Conservation (phyloP, 495 filamentous ascomycete genomes). For the Xylaria flabelliformis region DNA sequence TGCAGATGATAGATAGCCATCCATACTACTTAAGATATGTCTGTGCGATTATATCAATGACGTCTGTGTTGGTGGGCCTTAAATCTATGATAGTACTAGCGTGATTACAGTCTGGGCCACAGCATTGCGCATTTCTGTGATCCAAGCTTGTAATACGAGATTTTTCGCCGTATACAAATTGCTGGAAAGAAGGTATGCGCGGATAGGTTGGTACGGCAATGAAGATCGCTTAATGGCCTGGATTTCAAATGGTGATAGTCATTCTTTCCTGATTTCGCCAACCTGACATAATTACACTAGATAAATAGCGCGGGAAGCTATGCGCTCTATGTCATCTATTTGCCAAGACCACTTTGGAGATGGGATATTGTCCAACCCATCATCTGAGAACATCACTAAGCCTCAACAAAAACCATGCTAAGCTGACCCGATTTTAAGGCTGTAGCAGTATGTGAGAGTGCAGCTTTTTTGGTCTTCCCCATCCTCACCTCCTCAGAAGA, state of each 20-base stretch:
- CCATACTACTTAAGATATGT: neutral
- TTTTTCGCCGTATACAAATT: slow-evolving; percentile 8
- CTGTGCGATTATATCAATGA: slow-evolving; percentile 11
- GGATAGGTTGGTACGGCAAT: slow-evolving; percentile 4
- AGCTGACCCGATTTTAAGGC: neutral
- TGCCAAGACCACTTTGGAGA: neutral
- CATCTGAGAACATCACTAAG: neutral
- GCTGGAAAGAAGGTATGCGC: neutral
- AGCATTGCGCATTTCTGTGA: neutral
- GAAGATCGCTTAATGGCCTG: neutral
- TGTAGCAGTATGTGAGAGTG: neutral
- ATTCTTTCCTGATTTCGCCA: neutral
- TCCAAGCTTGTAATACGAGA: slow-evolving; percentile 25
- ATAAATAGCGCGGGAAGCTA: neutral
- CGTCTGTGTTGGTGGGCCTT: neutral
- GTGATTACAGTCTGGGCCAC: neutral
- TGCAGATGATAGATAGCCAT: slow-evolving; percentile 1
- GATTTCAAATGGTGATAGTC: neutral
- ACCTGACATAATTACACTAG: neutral
- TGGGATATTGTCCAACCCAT: neutral
- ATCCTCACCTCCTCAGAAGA: neutral
- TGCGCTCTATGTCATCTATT: neutral
- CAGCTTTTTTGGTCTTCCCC: neutral
- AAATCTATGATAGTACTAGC: slow-evolving; percentile 6
- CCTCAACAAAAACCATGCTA: neutral